Base-by-base conservation (phyloP, 192 early-diverging fungal species). In the Backusella westeae region DNA sequence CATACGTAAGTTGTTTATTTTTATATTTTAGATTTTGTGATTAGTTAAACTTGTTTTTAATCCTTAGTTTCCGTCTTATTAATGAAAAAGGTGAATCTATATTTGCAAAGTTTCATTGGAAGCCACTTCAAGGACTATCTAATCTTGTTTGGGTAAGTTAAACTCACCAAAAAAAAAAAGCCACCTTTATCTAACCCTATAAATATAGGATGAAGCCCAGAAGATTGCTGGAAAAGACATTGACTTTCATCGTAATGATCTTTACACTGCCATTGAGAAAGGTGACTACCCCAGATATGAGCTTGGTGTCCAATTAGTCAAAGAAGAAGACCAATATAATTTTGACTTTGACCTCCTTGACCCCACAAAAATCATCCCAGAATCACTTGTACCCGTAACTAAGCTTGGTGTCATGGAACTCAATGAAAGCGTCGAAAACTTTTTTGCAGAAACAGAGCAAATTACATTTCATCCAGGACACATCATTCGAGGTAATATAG, bases 51-150 rank as follows among this genome's bases (percentile, higher is more conserved):
- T 42, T 17, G 42, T 10, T 23, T 34, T 4, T 34, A 0, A 34
- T 46, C 7, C 14, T 2, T 29, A 75, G 74, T 1, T 84, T 85
- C 75, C 77, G 78, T 19, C 53, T 87, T 32, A 69, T 88, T 49
- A 87, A 83, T 81, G 81, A 68, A 39, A 34, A 80, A 8, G 85
- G 85, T n/a, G 77, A 82, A 6, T 15, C 36, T 53, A 49, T 39
- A 38, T 83, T 85, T 72, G 85, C 83, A 74, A 88, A 88, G 56
- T 88, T 83, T 75, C 81, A 83, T 67, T 87, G 78, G 76, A 86
- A 80, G 32, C 77, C 87, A 12, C 42, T 75, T 49, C 69, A 75
- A 34, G 87, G 87, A 17, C 65, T 77, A 36, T 76, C 49, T 14
- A 77, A 77, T 67, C 56, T 71, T 46, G 67, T 69, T 52, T 75